Percentiles rank a stretch among this genome's conserved stretches.
Conservation (phyloP, 306 rosid species). For the Cicer chorassanicum region DNA sequence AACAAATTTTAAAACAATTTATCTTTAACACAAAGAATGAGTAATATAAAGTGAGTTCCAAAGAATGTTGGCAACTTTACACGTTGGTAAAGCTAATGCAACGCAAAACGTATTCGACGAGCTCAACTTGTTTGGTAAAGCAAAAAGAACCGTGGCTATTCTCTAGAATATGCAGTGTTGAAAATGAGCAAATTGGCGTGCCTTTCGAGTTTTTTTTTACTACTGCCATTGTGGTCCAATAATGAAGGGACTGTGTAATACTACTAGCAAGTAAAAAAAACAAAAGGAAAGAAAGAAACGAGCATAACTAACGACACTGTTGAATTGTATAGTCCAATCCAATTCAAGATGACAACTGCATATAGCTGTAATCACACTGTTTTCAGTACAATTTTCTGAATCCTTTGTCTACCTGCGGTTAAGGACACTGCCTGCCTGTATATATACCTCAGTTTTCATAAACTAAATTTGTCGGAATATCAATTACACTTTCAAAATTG, state of each 20-base stretch:
- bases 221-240: constrained; percentile 34
- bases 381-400: neutral
- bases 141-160: constrained; percentile 13
- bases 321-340: neutral
- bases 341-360: neutral
- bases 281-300: neutral
- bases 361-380: neutral
- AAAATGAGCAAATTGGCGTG: constrained; percentile 15
- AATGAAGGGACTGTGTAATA: neutral
- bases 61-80: constrained; percentile 14
- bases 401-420: neutral
- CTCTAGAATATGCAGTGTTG: constrained; percentile 25
- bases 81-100: constrained; percentile 41
- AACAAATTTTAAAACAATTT: no score
- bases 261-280: neutral
- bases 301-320: constrained; percentile 3
- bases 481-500: neutral
- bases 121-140: neutral
- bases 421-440: neutral
- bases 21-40: no score
- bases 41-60: no score
- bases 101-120: constrained; percentile 33
- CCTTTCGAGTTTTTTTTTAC: constrained; percentile 21
- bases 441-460: constrained; percentile 2
- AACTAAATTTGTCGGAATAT: neutral